Conservation (phyloP, 495 filamentous ascomycete species). For the Immersiella caudata region DNA sequence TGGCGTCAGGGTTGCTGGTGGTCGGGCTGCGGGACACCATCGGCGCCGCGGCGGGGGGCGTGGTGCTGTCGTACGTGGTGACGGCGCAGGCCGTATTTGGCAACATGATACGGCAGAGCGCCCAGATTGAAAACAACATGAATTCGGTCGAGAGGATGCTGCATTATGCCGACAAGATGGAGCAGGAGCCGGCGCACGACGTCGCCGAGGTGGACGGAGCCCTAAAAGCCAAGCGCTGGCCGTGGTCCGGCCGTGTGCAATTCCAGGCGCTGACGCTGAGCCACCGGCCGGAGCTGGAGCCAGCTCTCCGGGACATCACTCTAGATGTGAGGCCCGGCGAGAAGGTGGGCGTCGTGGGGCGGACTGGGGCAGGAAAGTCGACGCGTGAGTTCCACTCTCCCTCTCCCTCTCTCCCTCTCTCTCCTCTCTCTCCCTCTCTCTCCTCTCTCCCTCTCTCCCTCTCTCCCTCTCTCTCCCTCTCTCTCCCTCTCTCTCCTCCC, state of each 20-base stretch:
- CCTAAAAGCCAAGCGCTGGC: slow-evolving; percentile 47
- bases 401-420: too few relatives aligned
- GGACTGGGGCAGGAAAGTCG: slow-evolving; percentile 54
- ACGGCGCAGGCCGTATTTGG: slow-evolving; percentile 54
- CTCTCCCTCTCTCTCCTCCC: too few relatives aligned
- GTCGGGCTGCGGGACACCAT: too few relatives aligned
- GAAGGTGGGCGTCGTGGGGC: slow-evolving; percentile 54
- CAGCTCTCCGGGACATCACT: slow-evolving; percentile 15
- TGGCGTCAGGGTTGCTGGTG: too few relatives aligned
- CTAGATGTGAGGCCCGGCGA: slow-evolving; percentile 27
- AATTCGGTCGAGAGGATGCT: slow-evolving; percentile 46
- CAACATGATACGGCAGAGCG: slow-evolving; percentile 56
- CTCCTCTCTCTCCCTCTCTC: too few relatives aligned
- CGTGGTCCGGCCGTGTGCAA: slow-evolving; percentile 44
- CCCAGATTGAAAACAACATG: slow-evolving; percentile 49
- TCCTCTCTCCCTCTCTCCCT: too few relatives aligned
- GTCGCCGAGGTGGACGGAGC: slow-evolving; percentile 41
- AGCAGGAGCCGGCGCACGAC: too few relatives aligned
- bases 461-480: too few relatives aligned
- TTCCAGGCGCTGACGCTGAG: slow-evolving; percentile 45
- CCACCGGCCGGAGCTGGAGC: slow-evolving; percentile 46
- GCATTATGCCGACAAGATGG: slow-evolving; percentile 45
- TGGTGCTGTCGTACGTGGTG: too few relatives aligned
- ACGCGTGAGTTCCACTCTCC: too few relatives aligned
- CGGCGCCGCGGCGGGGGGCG: too few relatives aligned